phyloP scores from a whole-genome alignment of 768 basidiomycete genomes.

The Lyophyllum semitale region DNA sequence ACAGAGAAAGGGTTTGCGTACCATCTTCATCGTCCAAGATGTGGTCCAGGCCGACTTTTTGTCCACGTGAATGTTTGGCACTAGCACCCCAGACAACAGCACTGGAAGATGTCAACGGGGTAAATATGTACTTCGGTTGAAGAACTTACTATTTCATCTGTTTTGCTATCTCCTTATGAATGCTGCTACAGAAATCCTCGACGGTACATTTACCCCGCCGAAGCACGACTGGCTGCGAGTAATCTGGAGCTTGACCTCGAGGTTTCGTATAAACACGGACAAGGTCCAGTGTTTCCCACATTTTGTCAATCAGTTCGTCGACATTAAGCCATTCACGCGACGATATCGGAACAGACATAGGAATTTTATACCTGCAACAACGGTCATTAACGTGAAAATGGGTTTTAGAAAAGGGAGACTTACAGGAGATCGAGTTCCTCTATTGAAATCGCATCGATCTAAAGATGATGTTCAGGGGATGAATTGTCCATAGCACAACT shows the following conservation, averaged over 20 bases:
- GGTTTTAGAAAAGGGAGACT: slow-evolving; percentile 23
- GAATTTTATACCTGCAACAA: slow-evolving; percentile 78
- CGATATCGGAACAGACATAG: slow-evolving; percentile 92
- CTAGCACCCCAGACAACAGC: slow-evolving; percentile 95
- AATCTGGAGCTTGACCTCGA: slow-evolving; percentile 88
- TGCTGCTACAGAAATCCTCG: slow-evolving; percentile 90
- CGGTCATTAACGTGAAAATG: slow-evolving; percentile 2
- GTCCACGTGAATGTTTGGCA: slow-evolving; percentile 96
- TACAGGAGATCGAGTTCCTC: slow-evolving; percentile 93
- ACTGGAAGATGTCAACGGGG: slow-evolving; percentile 35
- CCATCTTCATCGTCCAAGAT: slow-evolving; percentile 88
- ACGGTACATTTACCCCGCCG: slow-evolving; percentile 63
- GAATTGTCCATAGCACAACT: neutral
- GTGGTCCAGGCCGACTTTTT: slow-evolving; percentile 92
- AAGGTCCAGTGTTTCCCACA: slow-evolving; percentile 93
- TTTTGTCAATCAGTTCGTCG: slow-evolving; percentile 88
- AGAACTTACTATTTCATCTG: slow-evolving; percentile 90
- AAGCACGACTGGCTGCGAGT: slow-evolving; percentile 87
- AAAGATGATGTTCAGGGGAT: slow-evolving; percentile 4
- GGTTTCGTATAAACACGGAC: slow-evolving; percentile 98
- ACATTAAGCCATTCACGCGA: slow-evolving; percentile 95
- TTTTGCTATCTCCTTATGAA: slow-evolving; percentile 97
- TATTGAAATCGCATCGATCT: slow-evolving; percentile 98
- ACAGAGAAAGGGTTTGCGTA: slow-evolving; percentile 32
- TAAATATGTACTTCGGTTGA: neutral